Percentiles rank a stretch among this genome's conserved stretches.
Evolutionary conservation across 1,284 basidiomycete species (phyloP).

Genomic region (Ceratorhiza oryzae-sativae): DNA sequence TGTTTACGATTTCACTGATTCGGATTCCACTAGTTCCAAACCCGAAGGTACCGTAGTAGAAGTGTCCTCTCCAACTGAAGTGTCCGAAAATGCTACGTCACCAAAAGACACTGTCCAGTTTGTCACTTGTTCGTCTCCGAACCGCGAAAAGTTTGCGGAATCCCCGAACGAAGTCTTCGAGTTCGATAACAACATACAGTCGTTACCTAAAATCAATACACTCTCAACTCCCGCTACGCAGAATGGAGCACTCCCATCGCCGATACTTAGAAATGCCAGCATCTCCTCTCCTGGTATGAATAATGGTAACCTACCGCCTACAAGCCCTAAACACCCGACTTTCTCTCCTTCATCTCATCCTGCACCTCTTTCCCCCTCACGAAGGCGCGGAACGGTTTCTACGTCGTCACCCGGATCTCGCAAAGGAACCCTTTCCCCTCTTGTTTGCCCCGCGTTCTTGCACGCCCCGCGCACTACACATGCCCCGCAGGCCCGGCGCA

Average conservation of each 20-base stretch:
- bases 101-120: constrained; percentile 15
- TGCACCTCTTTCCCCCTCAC: background rate
- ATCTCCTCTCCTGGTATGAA: background rate
- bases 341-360: background rate
- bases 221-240: background rate
- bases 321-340: background rate
- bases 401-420: background rate
- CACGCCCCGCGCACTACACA: background rate
- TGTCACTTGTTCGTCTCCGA: background rate
- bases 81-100: background rate
- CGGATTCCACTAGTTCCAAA: background rate
- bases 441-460: constrained; percentile 10
- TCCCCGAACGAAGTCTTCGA: constrained; percentile 21
- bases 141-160: background rate
- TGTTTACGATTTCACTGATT: background rate
- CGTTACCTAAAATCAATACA: background rate
- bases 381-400: background rate
- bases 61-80: background rate
- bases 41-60: background rate
- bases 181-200: background rate
- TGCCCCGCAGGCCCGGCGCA: background rate
- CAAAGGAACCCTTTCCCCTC: constrained; percentile 1
- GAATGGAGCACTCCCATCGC: background rate
- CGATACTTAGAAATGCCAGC: background rate
- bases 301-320: background rate